Evolutionary conservation across 1,284 basidiomycete species (phyloP).

Genomic region (Cutaneotrichosporon cutaneum): DNA sequence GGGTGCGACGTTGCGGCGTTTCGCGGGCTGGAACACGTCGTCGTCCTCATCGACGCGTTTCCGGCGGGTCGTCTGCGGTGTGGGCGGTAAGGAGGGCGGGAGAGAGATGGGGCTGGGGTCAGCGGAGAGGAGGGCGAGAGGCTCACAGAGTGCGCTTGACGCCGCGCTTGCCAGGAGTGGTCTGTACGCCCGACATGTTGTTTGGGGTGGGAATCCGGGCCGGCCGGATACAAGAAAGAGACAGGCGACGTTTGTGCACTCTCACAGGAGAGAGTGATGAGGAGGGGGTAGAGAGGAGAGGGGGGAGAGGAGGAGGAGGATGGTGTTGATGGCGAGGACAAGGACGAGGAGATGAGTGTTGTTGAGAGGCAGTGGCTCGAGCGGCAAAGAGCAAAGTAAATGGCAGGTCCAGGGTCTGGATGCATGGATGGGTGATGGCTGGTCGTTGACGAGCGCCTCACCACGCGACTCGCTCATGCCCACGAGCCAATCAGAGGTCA

Average conservation of each 20-base stretch:
- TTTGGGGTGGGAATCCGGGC: not conserved
- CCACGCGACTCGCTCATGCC: not conserved
- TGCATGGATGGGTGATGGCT: not conserved
- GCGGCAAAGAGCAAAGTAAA: conserved; percentile 9
- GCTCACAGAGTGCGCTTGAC: not conserved
- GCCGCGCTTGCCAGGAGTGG: conserved; percentile 16
- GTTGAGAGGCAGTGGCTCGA: not conserved
- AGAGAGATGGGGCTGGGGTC: conserved; percentile 12
- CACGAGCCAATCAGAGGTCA: not conserved
- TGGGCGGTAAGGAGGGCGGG: conserved; percentile 16
- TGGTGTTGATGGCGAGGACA: not conserved
- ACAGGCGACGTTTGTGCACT: not conserved
- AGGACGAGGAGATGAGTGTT: not conserved
- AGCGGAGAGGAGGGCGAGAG: not conserved
- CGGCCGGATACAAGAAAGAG: conserved; percentile 6
- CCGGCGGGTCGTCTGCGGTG: conserved; percentile 9
- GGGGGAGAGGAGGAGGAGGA: not conserved
- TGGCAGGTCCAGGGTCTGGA: not conserved
- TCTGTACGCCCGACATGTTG: conserved; percentile 12
- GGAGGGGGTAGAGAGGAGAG: not conserved
- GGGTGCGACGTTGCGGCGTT: not conserved
- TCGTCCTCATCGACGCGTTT: conserved; percentile 9
- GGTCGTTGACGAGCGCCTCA: too few species aligned
- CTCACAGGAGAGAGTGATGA: not conserved
- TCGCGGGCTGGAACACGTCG: not conserved